Evolutionary conservation across 2,329 filamentous ascomycete species (phyloP).

Genomic region (Aspergillus cejpii): DNA sequence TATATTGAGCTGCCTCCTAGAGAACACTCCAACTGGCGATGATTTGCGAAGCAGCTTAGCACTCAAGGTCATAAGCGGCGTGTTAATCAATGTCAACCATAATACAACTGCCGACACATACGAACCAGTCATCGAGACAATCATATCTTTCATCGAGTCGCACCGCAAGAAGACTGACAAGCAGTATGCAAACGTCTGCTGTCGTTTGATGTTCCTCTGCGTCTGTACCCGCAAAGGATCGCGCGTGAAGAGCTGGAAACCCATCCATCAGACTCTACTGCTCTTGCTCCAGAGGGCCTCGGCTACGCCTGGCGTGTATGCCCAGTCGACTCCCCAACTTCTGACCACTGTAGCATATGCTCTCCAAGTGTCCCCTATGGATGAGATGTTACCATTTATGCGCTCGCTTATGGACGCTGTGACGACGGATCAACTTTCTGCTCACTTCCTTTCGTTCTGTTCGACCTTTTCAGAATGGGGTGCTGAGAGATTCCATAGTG

Average conservation of each 20-base stretch:
- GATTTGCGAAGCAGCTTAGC: constrained; percentile 25
- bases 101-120: constrained; percentile 71
- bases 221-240: constrained; percentile 72
- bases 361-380: constrained; percentile 70
- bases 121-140: constrained; percentile 56
- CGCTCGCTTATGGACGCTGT: constrained; percentile 59
- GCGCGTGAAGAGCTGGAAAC: constrained; percentile 65
- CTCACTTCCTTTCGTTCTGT: constrained; percentile 79
- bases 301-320: constrained; percentile 19
- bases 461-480: constrained; percentile 71
- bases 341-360: constrained; percentile 54
- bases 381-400: constrained; percentile 66
- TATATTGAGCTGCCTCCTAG: constrained; percentile 48
- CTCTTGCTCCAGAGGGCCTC: constrained; percentile 45
- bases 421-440: constrained; percentile 58
- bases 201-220: constrained; percentile 52
- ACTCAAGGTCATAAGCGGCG: constrained; percentile 64
- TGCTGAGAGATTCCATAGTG: constrained; percentile 63
- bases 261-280: constrained; percentile 53
- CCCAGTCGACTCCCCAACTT: constrained; percentile 29
- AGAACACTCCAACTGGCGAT: constrained; percentile 26
- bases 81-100: constrained; percentile 75
- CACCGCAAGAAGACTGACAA: constrained; percentile 33
- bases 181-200: constrained; percentile 37
- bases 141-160: constrained; percentile 48